Evolutionary conservation across 306 rosid species (phyloP), one percentile per base, ranked within the genome.

Genomic region (Sechiopsis laciniata): DNA sequence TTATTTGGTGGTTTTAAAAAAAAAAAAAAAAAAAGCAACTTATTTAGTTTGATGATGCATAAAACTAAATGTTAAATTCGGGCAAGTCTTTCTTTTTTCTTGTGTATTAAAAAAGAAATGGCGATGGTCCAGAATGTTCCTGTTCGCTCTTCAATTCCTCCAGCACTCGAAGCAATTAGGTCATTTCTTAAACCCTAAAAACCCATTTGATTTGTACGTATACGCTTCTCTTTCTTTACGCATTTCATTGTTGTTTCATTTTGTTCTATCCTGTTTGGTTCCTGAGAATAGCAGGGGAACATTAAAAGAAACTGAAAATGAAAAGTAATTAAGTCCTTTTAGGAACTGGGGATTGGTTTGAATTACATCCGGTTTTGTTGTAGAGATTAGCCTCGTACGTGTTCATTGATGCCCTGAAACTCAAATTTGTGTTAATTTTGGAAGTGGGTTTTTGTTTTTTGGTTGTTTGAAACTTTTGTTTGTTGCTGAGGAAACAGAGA

Each of bases 231-330:
- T 67, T 5, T 46, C 15, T 45, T 46, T 46, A 0, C 7, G 37
- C 55, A 20, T 67, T 62, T 62, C 37, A 2, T 37, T 67, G 21
- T 45, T 37, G 12, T 67, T 62, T 62, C 37, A 2, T 37, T 67
- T 48, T 45, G n/a, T 45, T 67, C 13, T 65, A 40, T 45, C n/a
- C 14, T 12, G 72, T 67, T 67, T n/a, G 55, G 55, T 19, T 65
- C 54, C 21, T 17, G 10, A 17, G 72, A 11, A 66, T 20, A 45
- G 26, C 15, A 5, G 16, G 71, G 26, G 20, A n/a, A 40, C 22
- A 32, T 3, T 9, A 37, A 37, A 5, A 2, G 8, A n/a, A 63
- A n/a, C 21, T n/a, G 24, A 37, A 3, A 42, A 11, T 4, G n/a
- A 65, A 17, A 11, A 26, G 2, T 10, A 40, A 40, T 10, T 3